Evolutionary conservation across 2,329 filamentous ascomycete genomes (phyloP).

Genomic region (Alternaria panax): DNA sequence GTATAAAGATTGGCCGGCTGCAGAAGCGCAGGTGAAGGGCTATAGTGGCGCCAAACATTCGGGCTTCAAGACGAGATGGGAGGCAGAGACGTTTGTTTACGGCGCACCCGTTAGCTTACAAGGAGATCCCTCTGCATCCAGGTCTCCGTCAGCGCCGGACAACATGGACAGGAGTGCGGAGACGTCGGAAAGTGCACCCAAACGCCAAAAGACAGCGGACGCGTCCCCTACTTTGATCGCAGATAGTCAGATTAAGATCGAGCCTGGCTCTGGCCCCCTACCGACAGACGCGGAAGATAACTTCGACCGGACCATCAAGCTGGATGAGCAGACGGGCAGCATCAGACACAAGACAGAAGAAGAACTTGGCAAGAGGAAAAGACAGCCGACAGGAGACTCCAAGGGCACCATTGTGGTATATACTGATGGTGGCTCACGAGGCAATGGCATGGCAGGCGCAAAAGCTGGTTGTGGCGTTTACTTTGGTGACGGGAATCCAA

Average conservation of each 20-base stretch:
- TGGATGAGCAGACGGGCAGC: conserved; percentile 62
- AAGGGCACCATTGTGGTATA: conserved; percentile 65
- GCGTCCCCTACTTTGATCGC: conserved; percentile 19
- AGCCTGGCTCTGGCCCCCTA: conserved; percentile 64
- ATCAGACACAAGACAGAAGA: conserved; percentile 63
- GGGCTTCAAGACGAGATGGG: conserved; percentile 60
- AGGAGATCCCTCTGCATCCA: conserved; percentile 36
- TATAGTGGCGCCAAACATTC: conserved; percentile 70
- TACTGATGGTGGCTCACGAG: conserved; percentile 68
- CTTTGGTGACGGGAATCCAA: conserved; percentile 66
- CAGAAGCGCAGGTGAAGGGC: conserved; percentile 75
- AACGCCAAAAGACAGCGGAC: conserved; percentile 49
- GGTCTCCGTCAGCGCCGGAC: conserved; percentile 32
- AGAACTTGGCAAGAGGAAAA: conserved; percentile 57
- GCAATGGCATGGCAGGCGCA: conserved; percentile 64
- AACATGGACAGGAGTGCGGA: conserved; percentile 22
- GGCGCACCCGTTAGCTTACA: conserved; percentile 36
- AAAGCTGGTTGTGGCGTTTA: conserved; percentile 69
- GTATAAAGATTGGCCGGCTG: conserved; percentile 72
- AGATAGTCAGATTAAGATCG: conserved; percentile 33
- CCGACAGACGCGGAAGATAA: conserved; percentile 65
- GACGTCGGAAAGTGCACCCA: conserved; percentile 28
- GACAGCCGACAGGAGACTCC: conserved; percentile 53
- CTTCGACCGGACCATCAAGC: conserved; percentile 65
- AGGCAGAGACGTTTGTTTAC: conserved; percentile 79